Conservation (phyloP, 208 protist genomes). For the Angomonas desouzai region DNA sequence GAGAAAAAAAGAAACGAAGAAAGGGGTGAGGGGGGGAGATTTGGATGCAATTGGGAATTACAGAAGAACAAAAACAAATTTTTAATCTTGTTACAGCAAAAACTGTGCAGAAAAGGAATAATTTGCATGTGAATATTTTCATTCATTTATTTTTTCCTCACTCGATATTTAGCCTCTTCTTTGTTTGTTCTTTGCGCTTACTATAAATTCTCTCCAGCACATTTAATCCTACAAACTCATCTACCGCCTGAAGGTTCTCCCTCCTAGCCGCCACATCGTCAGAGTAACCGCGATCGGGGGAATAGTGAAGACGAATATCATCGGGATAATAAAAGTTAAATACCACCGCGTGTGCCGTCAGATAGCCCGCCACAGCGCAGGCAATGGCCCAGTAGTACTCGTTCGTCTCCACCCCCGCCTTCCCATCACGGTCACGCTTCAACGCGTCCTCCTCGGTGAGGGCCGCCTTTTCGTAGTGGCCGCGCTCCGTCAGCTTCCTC, state of each 20-base stretch:
- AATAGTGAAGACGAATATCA: constrained; percentile 74
- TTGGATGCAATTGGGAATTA: too few relatives aligned
- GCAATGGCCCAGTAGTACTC: constrained; percentile 85
- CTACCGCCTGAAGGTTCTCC: constrained; percentile 56
- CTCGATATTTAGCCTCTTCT: constrained; percentile 4
- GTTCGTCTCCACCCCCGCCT: constrained; percentile 56
- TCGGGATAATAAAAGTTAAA: constrained; percentile 82
- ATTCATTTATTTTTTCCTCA: background rate
- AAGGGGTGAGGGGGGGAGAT: background rate
- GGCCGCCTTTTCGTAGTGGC: constrained; percentile 73
- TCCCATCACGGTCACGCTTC: constrained; percentile 55
- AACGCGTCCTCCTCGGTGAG: constrained; percentile 70
- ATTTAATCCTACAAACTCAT: constrained; percentile 72
- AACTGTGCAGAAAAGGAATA: too few relatives aligned
- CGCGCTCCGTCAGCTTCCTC: constrained; percentile 80
- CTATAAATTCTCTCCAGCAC: constrained; percentile 81
- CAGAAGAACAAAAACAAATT: too few relatives aligned
- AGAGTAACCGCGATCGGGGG: constrained; percentile 75
- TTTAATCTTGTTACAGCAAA: too few relatives aligned
- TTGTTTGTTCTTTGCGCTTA: constrained; percentile 46
- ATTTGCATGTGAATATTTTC: too few relatives aligned
- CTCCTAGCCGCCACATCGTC: constrained; percentile 74
- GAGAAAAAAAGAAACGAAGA: constrained; percentile 12
- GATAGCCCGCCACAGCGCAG: constrained; percentile 70
- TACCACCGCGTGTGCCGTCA: constrained; percentile 68